Evolutionary conservation across 208 protist species (phyloP).

Genomic region (Naegleria fowleri): DNA sequence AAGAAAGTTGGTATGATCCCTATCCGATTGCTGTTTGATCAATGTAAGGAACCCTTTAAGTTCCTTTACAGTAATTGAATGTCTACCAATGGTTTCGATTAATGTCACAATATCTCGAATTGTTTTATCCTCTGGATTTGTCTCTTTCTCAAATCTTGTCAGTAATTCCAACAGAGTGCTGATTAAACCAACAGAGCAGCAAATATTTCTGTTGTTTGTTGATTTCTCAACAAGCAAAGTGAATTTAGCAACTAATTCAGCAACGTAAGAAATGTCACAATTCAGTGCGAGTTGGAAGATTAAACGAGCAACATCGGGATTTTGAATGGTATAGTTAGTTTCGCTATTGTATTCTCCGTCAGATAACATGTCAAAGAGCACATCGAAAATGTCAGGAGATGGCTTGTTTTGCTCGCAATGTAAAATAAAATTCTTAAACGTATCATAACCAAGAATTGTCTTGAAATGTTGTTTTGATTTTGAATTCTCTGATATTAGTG

Average conservation of each 20-base stretch:
- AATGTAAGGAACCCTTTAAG: slow-evolving; percentile 15
- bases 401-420: neutral
- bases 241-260: neutral
- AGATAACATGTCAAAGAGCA: neutral
- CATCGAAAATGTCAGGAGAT: neutral
- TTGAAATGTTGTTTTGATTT: neutral
- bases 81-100: neutral
- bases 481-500: neutral
- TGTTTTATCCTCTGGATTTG: neutral
- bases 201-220: neutral
- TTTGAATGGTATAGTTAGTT: neutral
- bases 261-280: neutral
- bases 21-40: neutral
- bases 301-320: neutral
- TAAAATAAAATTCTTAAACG: neutral
- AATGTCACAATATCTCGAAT: neutral
- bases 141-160: neutral
- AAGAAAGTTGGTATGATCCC: neutral
- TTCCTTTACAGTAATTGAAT: slow-evolving; percentile 22
- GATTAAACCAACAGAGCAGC: neutral
- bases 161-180: neutral
- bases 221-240: neutral
- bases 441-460: neutral
- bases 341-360: slow-evolving; percentile 5
- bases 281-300: neutral